Evolutionary conservation across 805 yeast species (phyloP), one percentile per base, ranked within the genome.

Genomic region (Wickerhamomyces bovis): DNA sequence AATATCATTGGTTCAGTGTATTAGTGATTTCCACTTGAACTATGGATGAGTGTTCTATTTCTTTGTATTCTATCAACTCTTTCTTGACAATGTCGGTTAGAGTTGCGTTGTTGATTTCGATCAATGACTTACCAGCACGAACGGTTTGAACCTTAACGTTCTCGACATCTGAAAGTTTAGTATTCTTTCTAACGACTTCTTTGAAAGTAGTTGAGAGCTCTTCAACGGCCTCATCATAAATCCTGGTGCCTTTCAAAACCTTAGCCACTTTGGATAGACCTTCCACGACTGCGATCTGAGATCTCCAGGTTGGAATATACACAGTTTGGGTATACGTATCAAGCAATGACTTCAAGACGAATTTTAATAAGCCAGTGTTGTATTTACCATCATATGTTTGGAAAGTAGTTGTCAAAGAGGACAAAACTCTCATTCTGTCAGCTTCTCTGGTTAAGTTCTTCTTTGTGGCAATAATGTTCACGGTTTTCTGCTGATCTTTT

Each of bases 281-380:
- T 43, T 77, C 80, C 52, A 69, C 72, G 18, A 67, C 64, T 1
- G 72, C 70, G 2, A 73, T 48, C 53, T 80, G 78, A 2, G 83
- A 71, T 53, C 84, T 73, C 92, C 92, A 85, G 1, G 87, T 76
- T 43, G 68, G 66, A 1, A 69, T 55, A 36, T 55, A 58, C 44
- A 30, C 64, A 41, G 20, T 43, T 44, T 44, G 61, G 41, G 45
- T 60, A 49, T 25, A 61, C 65, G 60, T 71, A 53, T 4, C 47
- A 40, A 5, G 47, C 43, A 45, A 66, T 50, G 35, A 60, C 40
- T 11, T 54, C 52, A 50, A 68, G 2, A 70, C 60, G 48, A 72
- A 68, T 1, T 48, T 26, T 3, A 68, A 42, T 12, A 66, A 41
- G 0, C 49, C 55, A 7, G 30, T 22, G 21, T 60, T 48, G 42